A percentile compares a stretch with the other conserved stretches of the same genome.
phyloP scores from a whole-genome alignment of 2,329 filamentous ascomycete species.

The Colletotrichum aenigma region DNA sequence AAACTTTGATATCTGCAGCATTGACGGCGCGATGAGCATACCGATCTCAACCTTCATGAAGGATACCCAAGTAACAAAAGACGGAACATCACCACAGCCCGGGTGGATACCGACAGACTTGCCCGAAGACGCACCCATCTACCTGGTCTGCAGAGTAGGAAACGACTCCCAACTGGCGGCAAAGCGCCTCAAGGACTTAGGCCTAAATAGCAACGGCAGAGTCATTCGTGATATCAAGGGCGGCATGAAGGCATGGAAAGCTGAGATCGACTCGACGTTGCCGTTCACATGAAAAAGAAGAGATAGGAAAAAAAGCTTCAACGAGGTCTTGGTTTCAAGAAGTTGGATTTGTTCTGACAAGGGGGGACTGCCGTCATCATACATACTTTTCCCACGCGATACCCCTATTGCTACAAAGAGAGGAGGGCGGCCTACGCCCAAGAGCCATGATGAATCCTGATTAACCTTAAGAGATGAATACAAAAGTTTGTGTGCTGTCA shows the following conservation, averaged over 20 bases:
- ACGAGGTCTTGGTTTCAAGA: not conserved
- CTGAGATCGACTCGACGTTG: constrained; percentile 63
- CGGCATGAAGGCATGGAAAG: constrained; percentile 75
- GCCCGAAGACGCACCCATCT: constrained; percentile 59
- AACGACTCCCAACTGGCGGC: constrained; percentile 80
- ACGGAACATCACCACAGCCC: constrained; percentile 23
- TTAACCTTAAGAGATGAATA: constrained; percentile 1
- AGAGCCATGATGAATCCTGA: constrained; percentile 8
- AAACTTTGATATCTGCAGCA: constrained; percentile 80
- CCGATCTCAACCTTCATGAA: constrained; percentile 62
- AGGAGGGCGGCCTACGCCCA: constrained; percentile 10
- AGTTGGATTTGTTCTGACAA: constrained; percentile 27
- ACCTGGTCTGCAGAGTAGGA: constrained; percentile 75
- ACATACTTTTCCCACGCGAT: constrained; percentile 22
- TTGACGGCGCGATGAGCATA: constrained; percentile 78
- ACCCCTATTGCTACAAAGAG: constrained; percentile 12
- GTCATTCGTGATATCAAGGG: constrained; percentile 75
- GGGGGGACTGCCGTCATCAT: constrained; percentile 26
- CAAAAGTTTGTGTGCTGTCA: not conserved
- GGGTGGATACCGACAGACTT: constrained; percentile 45
- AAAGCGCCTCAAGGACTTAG: constrained; percentile 67
- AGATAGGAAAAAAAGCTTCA: not conserved
- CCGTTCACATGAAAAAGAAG: constrained; percentile 50
- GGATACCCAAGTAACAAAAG: constrained; percentile 35
- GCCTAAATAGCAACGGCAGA: constrained; percentile 55